Base-by-base conservation (phyloP, 1,284 basidiomycete genomes). In the Takashimella koratensis region DNA sequence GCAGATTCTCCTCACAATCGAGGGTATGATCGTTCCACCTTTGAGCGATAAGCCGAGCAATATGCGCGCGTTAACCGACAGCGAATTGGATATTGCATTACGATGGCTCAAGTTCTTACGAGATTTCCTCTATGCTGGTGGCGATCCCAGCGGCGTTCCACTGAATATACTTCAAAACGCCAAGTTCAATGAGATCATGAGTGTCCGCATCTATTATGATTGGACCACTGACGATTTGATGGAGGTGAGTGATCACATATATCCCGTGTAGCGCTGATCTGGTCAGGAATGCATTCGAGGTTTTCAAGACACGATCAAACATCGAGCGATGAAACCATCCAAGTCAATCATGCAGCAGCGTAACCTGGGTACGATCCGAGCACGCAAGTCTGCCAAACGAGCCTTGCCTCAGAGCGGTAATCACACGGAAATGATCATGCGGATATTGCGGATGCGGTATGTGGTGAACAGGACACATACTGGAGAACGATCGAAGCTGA, bases 91-190 rank as follows among this genome's bases (percentile, higher is more conserved):
- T 68, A 88, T 98, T 52, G 95, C 94, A 10, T 93, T 98, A 79
- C 96, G 94, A 71, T 98, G 96, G 96, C 77, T 98, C 48, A 92
- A 91, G 87, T 96, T 96, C 79, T 71, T 98, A 67, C 82, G 88
- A 51, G 90, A 95, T 73, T 99, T 94, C 78, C 97, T 98, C 79
- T 86, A 96, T 70, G 93, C 91, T 10, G 88, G 85, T 39, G 96
- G 96, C 5, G 90, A 96, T 71, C 90, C 90, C 16, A 87, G 87
- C 13, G 84, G 79, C 4, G 77, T 98, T 10, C 84, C 94, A 0
- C 78, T 95, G 43, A 89, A 91, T 68, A 80, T 84, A 13, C 78
- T 99, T n/a, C 93, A 96, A 72, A 97, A 95, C 67, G 86, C 91
- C 73, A 97, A 96, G 74, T 98, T 96, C 75, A 86, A 92, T 44